Percentiles rank a stretch among this genome's conserved stretches.
Conservation (phyloP, 208 protist genomes). For the Porcisia hertigi region DNA sequence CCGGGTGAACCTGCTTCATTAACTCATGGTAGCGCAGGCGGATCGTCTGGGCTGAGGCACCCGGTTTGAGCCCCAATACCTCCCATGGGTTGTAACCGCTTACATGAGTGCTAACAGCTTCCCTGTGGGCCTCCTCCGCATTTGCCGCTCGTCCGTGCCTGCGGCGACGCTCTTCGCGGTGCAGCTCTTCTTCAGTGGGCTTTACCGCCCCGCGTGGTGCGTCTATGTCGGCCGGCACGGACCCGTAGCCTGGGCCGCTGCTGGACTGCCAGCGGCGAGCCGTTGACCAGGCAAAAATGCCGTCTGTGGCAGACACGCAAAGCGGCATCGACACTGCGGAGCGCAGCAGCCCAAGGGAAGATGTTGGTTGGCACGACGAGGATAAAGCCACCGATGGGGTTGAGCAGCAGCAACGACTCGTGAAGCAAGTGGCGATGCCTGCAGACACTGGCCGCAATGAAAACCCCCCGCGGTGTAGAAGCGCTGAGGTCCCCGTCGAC, state of each 20-base stretch:
- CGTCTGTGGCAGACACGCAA: neutral
- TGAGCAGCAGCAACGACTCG: constrained; percentile 1
- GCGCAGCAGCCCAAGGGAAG: constrained; percentile 3
- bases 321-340: neutral
- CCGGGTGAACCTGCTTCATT: constrained; percentile 83
- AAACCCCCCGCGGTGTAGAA: neutral
- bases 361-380: neutral
- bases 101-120: constrained; percentile 44
- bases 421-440: neutral
- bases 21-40: constrained; percentile 85
- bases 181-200: constrained; percentile 58
- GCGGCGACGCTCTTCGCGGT: constrained; percentile 39
- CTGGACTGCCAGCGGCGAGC: constrained; percentile 29
- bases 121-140: constrained; percentile 37
- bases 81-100: constrained; percentile 87
- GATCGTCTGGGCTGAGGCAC: constrained; percentile 72
- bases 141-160: constrained; percentile 28
- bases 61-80: constrained; percentile 77
- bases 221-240: constrained; percentile 71
- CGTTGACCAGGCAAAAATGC: constrained; percentile 2
- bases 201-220: constrained; percentile 42
- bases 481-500: neutral
- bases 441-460: neutral
- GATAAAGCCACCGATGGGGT: neutral
- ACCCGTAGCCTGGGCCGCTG: constrained; percentile 43